Base-by-base conservation (phyloP, 805 yeast species). In the Yarrowia porcina region DNA sequence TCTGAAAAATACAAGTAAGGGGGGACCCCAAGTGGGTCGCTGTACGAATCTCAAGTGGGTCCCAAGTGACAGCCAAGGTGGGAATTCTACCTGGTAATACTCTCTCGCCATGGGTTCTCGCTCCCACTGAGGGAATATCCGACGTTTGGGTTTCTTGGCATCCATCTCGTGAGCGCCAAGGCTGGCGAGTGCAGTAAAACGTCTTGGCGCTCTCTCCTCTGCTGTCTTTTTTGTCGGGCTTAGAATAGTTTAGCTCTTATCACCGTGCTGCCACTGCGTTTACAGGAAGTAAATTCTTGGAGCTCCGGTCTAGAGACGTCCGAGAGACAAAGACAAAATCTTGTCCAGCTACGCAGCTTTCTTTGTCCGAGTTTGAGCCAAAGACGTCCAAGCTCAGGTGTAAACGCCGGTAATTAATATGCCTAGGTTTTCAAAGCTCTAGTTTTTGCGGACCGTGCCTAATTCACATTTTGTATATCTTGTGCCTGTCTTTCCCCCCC, bases 371-470 rank as follows among this genome's bases (percentile, higher is more conserved):
- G 39, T 2, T 47, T 20, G 54, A 47, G 54, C 28, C 39, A 20
- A 47, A 20, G 12, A 13, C 15, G 3, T 20, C 21, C 54, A 47
- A 47, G 39, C 54, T 47, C 54, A 47, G 54, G 54, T 32, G 54
- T 47, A 47, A 47, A 47, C 54, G 54, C 54, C 54, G 54, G 54
- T 47, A 47, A 47, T 47, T 47, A 47, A 47, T 47, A 30, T 47
- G 54, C 54, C 54, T 47, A 47, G 54, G 54, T 30, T 47, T 47
- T 47, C 28, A 28, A 20, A 47, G 54, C 39, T 47, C 54, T 47
- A 47, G 38, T 47, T 45, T 45, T 47, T 47, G 54, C 54, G 54
- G 54, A 47, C 54, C 39, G 54, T 47, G 54, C 54, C 54, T 32
- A 47, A 32, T 32, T 47, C 54, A 32, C 54, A 32, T 28, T 45